These are phyloP conservation scores for Mycena rebaudengoi DNA, from an alignment of 768 basidiomycete species.

Conservation along the genomic window DNA sequence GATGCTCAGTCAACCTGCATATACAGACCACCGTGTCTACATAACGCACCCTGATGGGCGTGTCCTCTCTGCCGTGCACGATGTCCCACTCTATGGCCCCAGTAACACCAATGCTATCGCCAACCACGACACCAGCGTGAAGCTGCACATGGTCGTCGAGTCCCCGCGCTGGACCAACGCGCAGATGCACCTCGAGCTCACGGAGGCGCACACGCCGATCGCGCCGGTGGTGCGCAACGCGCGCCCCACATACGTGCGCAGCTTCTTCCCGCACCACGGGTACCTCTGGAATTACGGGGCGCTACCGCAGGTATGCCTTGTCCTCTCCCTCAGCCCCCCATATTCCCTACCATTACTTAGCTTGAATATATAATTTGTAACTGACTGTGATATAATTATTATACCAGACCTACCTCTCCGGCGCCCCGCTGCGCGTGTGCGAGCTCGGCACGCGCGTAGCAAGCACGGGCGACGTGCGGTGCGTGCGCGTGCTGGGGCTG, in stretches of 20 bases:
- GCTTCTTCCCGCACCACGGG: conserved; percentile 88
- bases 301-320: conserved; percentile 70
- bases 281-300: conserved; percentile 91
- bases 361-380: no score
- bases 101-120: background rate
- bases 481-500: conserved; percentile 87
- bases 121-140: conserved; percentile 60
- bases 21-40: conserved; percentile 75
- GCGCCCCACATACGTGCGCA: conserved; percentile 80
- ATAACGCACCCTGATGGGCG: conserved; percentile 71
- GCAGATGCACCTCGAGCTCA: conserved; percentile 84
- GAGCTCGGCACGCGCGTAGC: conserved; percentile 87
- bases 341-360: no score
- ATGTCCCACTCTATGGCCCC: conserved; percentile 76
- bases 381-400: background rate
- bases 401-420: conserved; percentile 16
- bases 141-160: conserved; percentile 85
- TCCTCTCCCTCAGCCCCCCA: no score
- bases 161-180: conserved; percentile 87
- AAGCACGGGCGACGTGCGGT: conserved; percentile 80
- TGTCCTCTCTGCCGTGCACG: conserved; percentile 71
- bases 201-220: conserved; percentile 83
- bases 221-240: conserved; percentile 65
- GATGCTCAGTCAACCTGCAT: background rate
- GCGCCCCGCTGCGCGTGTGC: conserved; percentile 64